A percentile compares a stretch with the other conserved stretches of the same genome.
Evolutionary conservation across 257 asterid genomes (phyloP).

Genomic region (Apocynum venetum): DNA sequence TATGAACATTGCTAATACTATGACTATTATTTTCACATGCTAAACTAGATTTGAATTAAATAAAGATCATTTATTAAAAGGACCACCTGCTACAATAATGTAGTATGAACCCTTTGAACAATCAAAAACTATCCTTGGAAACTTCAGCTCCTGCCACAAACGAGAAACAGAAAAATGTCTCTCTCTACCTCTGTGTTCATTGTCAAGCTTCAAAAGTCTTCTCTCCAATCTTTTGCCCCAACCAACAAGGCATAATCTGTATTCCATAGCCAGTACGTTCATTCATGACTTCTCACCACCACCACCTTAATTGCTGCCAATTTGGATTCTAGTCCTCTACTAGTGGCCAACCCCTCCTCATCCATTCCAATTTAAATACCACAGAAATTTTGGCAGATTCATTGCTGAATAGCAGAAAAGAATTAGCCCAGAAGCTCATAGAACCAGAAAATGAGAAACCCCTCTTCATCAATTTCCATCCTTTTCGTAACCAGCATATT

Average conservation of each 20-base stretch:
- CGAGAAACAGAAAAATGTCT: not conserved
- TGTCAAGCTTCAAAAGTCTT: slow-evolving; percentile 2
- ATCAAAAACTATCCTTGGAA: no score
- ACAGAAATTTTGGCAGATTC: not conserved
- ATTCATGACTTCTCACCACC: not conserved
- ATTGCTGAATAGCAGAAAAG: not conserved
- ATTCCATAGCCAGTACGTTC: not conserved
- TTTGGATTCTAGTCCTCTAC: not conserved
- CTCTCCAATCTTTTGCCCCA: not conserved
- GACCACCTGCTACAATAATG: not conserved
- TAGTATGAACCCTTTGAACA: no score
- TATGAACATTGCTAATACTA: no score
- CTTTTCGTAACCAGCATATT: not conserved
- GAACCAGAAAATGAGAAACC: not conserved
- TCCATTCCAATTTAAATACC: not conserved
- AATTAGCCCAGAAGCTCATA: not conserved
- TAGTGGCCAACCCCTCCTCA: not conserved
- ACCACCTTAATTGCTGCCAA: not conserved
- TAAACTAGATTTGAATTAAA: no score
- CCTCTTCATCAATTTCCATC: slow-evolving; percentile 3
- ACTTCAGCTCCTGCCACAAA: no score
- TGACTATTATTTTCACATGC: no score
- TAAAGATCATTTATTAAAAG: no score
- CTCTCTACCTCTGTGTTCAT: not conserved
- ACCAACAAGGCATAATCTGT: not conserved